Conservation (phyloP, 2,329 filamentous ascomycete genomes). For the Aurifilum marmelostoma region DNA sequence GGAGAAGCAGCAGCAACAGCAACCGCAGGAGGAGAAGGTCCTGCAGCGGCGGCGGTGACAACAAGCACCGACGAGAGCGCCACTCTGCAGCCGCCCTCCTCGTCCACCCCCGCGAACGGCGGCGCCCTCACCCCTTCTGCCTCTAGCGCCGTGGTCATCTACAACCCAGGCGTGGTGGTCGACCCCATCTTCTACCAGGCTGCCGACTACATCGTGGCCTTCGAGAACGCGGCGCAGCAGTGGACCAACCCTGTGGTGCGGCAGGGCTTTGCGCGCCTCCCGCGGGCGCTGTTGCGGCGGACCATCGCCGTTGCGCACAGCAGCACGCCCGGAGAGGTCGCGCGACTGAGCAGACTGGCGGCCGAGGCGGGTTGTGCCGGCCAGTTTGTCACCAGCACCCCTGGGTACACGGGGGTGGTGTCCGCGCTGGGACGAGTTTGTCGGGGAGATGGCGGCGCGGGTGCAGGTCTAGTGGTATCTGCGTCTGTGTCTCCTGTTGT, state of each 20-base stretch:
- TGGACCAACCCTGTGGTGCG: constrained; percentile 31
- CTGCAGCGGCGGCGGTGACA: not conserved
- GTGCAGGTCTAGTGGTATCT: constrained; percentile 6
- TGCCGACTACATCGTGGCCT: constrained; percentile 49
- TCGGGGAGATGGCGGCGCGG: constrained; percentile 25
- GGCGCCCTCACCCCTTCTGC: constrained; percentile 21
- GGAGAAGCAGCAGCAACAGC: constrained; percentile 19
- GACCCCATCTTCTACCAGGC: constrained; percentile 43
- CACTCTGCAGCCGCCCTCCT: constrained; percentile 11
- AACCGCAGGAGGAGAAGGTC: constrained; percentile 14
- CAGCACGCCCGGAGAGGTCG: constrained; percentile 10
- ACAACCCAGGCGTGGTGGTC: constrained; percentile 50
- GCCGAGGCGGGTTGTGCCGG: constrained; percentile 29
- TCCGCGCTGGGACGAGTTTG: constrained; percentile 30
- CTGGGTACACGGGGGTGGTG: constrained; percentile 33
- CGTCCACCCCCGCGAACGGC: constrained; percentile 14
- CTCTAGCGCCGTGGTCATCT: constrained; percentile 37
- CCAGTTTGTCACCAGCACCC: constrained; percentile 31
- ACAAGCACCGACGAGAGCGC: not conserved
- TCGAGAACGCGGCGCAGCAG: constrained; percentile 39
- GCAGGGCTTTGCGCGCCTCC: constrained; percentile 28
- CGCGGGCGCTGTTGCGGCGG: constrained; percentile 23
- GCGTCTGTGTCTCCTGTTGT: not conserved
- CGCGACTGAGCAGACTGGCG: constrained; percentile 25
- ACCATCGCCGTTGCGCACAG: constrained; percentile 33